A percentile compares a stretch with the other conserved stretches of the same genome.
phyloP scores from a whole-genome alignment of 352 stramenopile genomes.

The Globisporangium mamillatum region DNA sequence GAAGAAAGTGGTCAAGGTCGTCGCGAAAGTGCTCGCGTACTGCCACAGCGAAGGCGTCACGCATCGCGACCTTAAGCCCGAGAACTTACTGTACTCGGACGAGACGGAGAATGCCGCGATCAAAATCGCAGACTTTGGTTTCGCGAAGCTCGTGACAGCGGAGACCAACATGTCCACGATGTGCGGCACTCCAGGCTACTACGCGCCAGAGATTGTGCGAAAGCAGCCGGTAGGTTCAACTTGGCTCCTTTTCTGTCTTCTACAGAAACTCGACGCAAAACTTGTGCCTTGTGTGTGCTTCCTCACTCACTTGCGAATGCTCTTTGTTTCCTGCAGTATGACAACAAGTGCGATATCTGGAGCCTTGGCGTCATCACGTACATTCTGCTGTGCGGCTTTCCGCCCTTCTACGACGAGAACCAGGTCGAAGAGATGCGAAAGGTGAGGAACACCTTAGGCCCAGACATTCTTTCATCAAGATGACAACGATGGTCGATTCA shows the following conservation, averaged over 20 bases:
- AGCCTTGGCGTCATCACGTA: slow-evolving; percentile 88
- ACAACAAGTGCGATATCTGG: slow-evolving; percentile 96
- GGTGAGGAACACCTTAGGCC: slow-evolving; percentile 17
- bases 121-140: slow-evolving; percentile 93
- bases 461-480: neutral
- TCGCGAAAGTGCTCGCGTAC: slow-evolving; percentile 84
- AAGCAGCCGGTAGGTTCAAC: slow-evolving; percentile 57
- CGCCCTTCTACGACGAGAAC: slow-evolving; percentile 96
- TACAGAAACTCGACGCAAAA: neutral
- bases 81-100: slow-evolving; percentile 93
- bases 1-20: slow-evolving; percentile 78
- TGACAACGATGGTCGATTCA: neutral
- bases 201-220: slow-evolving; percentile 95
- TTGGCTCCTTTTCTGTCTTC: neutral
- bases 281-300: neutral
- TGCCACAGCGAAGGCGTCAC: slow-evolving; percentile 88
- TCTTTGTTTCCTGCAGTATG: slow-evolving; percentile 62
- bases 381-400: slow-evolving; percentile 96
- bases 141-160: slow-evolving; percentile 77
- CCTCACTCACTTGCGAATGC: neutral
- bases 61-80: slow-evolving; percentile 96
- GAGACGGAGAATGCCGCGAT: slow-evolving; percentile 85
- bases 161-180: slow-evolving; percentile 87
- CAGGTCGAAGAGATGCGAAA: slow-evolving; percentile 83
- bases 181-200: slow-evolving; percentile 94